Evolutionary conservation across 352 stramenopile species (phyloP), one percentile per base, ranked within the genome.

Genomic region (Phytophthora crassamura): DNA sequence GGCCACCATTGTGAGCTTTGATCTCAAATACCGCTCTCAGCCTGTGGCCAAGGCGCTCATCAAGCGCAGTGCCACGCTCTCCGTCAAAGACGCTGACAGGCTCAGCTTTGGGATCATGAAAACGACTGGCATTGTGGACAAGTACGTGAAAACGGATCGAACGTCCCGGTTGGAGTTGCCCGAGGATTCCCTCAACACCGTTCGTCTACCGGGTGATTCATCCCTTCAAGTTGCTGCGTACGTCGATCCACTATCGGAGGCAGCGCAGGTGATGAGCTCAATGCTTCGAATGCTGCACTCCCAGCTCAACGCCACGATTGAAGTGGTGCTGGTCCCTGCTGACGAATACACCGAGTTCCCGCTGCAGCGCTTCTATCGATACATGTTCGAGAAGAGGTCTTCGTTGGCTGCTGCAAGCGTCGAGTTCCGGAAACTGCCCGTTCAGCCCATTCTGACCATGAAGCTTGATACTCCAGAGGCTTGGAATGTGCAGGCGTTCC

Each of bases 361-460:
- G 14, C 67, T 98, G 5, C 85, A 97, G 70, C 88, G 86, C 7
- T 99, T 98, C 72, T 99, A 98, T 63, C 85, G 92, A 18, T 98
- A 97, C 55, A 64, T 94, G 7, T 94, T 95, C 34, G 76, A 88
- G 34, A 89, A 80, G 60, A 86, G 80, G 60, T 22, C 53, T 9
- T 78, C 75, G 14, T 59, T 72, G 32, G 52, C 67, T 38, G 77
- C 72, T 16, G 71, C 75, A 18, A 84, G 55, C n/a, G 75, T 91
- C 11, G 57, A 78, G 12, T 98, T 98, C 75, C 66, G 68, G 9
- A 80, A 82, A 41, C 66, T 98, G 12, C 93, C 94, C 1, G 78
- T 91, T 39, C 75, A 91, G 28, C 90, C 93, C 12, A 88, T 98
- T 45, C 60, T 98, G 56, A 98, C 95, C 3, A 90, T 97, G 75